phyloP scores from a whole-genome alignment of 177 flowering plant species.

The Vitis hybrid region DNA sequence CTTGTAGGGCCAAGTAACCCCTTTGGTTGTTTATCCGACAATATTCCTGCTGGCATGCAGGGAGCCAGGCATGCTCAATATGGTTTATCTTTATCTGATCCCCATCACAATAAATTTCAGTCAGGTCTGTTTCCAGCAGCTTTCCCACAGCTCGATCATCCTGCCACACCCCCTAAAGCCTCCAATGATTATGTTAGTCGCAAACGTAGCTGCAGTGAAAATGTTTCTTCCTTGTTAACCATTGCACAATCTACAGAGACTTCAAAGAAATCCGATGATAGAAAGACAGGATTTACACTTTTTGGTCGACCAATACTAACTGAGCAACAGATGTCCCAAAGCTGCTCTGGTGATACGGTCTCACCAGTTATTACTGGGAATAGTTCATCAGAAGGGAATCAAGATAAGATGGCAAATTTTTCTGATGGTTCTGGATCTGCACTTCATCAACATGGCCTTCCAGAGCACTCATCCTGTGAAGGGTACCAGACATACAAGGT shows the following conservation, averaged over 20 bases:
- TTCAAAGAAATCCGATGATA: constrained; percentile 33
- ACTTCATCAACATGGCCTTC: constrained; percentile 25
- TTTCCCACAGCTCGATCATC: constrained; percentile 29
- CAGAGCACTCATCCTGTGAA: constrained; percentile 12
- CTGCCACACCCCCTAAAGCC: constrained; percentile 30
- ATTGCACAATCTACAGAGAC: constrained; percentile 39
- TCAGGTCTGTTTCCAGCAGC: constrained; percentile 32
- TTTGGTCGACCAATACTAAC: constrained; percentile 70
- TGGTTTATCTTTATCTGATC: constrained; percentile 39
- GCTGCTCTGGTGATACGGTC: constrained; percentile 39
- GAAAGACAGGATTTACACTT: constrained; percentile 51
- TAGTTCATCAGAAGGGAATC: constrained; percentile 48
- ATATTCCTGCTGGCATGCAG: constrained; percentile 61
- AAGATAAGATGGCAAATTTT: constrained; percentile 32
- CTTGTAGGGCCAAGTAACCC: constrained; percentile 45
- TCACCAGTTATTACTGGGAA: constrained; percentile 41
- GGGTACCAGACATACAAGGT: constrained; percentile 21
- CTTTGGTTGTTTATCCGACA: constrained; percentile 28
- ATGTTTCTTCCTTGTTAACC: constrained; percentile 56
- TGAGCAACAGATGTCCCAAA: constrained; percentile 55
- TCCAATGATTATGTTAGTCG: constrained; percentile 19
- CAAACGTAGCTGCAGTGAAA: constrained; percentile 38
- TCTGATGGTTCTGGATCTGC: constrained; percentile 47
- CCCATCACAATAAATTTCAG: constrained; percentile 49
- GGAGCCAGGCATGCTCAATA: constrained; percentile 61